A percentile compares a stretch with the other conserved stretches of the same genome.
These are phyloP conservation scores for Neospermospora avenae DNA, from an alignment of 2,329 filamentous ascomycete species.

Conservation along the genomic window DNA sequence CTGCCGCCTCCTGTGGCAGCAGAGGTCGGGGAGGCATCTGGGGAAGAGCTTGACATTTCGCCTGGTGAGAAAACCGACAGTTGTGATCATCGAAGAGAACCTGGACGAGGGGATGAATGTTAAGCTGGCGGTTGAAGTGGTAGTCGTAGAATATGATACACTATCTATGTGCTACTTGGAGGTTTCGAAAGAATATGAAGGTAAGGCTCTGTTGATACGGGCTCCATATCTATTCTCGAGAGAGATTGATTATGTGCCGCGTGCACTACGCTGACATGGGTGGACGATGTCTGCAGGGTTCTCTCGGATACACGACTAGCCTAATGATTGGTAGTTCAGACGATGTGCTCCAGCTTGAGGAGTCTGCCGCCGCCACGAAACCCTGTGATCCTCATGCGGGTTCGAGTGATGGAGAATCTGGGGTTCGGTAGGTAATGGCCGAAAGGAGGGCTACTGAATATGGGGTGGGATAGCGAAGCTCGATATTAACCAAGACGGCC, in stretches of 20 bases:
- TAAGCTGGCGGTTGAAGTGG: constrained; percentile 7
- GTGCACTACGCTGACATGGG: constrained; percentile 20
- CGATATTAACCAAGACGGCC: constrained; percentile 18
- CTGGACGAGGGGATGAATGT: constrained; percentile 10
- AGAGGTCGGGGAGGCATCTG: constrained; percentile 32
- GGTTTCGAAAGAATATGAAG: constrained; percentile 16
- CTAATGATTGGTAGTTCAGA: constrained; percentile 28
- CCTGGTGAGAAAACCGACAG: constrained; percentile 14
- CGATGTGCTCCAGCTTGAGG: constrained; percentile 25
- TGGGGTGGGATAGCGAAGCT: constrained; percentile 7
- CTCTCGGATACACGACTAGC: constrained; percentile 8
- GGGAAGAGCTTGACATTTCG: constrained; percentile 33
- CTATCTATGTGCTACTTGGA: constrained; percentile 15
- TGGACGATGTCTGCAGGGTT: constrained; percentile 14
- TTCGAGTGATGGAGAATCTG: constrained; percentile 27
- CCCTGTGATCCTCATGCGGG: constrained; percentile 32
- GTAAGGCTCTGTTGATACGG: constrained; percentile 18
- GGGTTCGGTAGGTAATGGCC: constrained; percentile 31
- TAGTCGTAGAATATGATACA: constrained; percentile 11
- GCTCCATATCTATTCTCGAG: constrained; percentile 24
- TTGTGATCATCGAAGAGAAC: constrained; percentile 19
- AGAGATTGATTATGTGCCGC: constrained; percentile 26
- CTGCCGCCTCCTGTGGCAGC: constrained; percentile 25
- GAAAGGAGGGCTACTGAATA: constrained; percentile 25
- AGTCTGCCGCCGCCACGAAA: constrained; percentile 11